Evolutionary conservation across 176 grass and related monocot species (phyloP).

Genomic region (Themeda triandra): DNA sequence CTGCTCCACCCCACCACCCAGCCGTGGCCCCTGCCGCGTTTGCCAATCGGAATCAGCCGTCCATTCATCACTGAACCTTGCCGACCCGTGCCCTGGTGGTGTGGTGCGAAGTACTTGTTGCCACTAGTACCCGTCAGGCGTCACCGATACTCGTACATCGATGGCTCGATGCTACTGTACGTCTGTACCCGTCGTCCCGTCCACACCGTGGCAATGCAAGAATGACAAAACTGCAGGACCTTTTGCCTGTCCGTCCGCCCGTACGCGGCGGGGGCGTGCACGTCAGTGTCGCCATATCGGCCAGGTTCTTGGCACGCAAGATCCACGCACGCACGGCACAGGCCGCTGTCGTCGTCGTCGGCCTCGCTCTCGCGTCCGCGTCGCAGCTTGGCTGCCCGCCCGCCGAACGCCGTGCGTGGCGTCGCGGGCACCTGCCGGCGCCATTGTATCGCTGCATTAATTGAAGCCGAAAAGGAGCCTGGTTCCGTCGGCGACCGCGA

Average conservation of each 20-base stretch:
- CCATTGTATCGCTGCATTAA: background rate
- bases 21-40: no score
- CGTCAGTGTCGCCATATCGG: background rate
- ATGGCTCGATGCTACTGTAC: background rate
- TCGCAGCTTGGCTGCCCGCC: background rate
- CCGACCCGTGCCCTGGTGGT: background rate
- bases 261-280: background rate
- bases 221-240: background rate
- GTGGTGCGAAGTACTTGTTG: no score
- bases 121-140: no score
- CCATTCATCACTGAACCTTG: background rate
- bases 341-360: background rate
- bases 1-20: no score
- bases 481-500: background rate
- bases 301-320: background rate
- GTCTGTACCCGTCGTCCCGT: background rate
- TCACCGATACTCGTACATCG: no score
- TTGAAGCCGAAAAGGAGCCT: slow-evolving; percentile 18
- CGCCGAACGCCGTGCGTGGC: slow-evolving; percentile 5
- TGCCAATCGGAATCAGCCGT: background rate
- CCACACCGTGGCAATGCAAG: background rate
- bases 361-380: background rate
- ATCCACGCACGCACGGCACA: background rate
- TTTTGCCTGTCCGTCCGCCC: background rate
- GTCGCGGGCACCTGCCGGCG: slow-evolving; percentile 14